Evolutionary conservation across 345 rosid genomes (phyloP).

Genomic region (Conringia planisiliqua): DNA sequence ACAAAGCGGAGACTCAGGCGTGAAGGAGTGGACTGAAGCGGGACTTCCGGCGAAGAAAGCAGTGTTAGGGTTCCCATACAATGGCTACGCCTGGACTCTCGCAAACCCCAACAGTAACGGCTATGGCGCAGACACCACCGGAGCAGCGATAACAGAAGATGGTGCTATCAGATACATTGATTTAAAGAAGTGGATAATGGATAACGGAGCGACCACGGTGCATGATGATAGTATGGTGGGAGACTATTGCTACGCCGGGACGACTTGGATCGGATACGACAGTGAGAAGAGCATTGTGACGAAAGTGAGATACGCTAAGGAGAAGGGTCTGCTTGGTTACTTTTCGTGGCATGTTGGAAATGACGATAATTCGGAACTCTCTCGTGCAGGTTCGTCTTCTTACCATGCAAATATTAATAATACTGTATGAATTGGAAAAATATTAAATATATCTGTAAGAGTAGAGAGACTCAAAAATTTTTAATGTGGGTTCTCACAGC

Average conservation of each 20-base stretch:
- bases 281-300: conserved; percentile 37
- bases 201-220: conserved; percentile 39
- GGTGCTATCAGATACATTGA: conserved; percentile 33
- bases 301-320: neutral
- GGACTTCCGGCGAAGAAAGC: neutral
- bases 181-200: conserved; percentile 6
- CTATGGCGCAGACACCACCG: conserved; percentile 39
- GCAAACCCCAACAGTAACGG: neutral
- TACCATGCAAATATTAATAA: neutral
- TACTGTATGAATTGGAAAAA: neutral
- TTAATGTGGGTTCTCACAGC: neutral
- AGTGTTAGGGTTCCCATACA: neutral
- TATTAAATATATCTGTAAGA: neutral
- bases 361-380: neutral
- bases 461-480: neutral
- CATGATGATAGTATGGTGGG: conserved; percentile 40
- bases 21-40: neutral
- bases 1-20: neutral
- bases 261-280: conserved; percentile 60
- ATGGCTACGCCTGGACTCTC: neutral
- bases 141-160: conserved; percentile 26
- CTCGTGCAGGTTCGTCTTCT: neutral
- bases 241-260: conserved; percentile 46
- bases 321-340: neutral
- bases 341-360: neutral